These are phyloP conservation scores for Viola odorata DNA, from an alignment of 345 rosid genomes.

Conservation along the genomic window DNA sequence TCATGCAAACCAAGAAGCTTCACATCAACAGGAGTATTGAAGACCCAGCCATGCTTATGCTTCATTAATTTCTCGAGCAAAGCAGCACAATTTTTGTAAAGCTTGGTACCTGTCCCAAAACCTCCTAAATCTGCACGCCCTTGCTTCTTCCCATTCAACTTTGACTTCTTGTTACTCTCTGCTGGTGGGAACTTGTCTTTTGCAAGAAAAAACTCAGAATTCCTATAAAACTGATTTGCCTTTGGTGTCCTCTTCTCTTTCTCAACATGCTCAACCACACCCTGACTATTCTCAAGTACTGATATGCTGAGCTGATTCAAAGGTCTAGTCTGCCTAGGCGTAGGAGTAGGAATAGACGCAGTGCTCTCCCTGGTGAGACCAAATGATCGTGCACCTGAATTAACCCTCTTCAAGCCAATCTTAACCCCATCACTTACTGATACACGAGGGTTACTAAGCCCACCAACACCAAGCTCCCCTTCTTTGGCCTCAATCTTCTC, in stretches of 20 bases:
- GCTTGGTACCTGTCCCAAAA: slow-evolving; percentile 47
- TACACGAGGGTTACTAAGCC: slow-evolving; percentile 32
- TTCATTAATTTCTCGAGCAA: slow-evolving; percentile 89
- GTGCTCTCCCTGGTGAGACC: slow-evolving; percentile 25
- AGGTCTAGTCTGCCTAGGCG: slow-evolving; percentile 63
- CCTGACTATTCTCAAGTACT: slow-evolving; percentile 64
- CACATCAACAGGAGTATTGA: slow-evolving; percentile 87
- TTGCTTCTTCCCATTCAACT: slow-evolving; percentile 66
- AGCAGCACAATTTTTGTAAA: slow-evolving; percentile 64
- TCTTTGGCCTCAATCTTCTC: slow-evolving; percentile 79
- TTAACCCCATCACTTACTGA: slow-evolving; percentile 32
- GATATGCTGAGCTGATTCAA: slow-evolving; percentile 66
- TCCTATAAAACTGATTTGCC: slow-evolving; percentile 90
- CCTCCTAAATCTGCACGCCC: slow-evolving; percentile 57
- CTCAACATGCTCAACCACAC: slow-evolving; percentile 60
- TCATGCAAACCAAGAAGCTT: slow-evolving; percentile 74
- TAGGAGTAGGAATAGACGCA: slow-evolving; percentile 36
- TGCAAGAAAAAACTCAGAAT: slow-evolving; percentile 91
- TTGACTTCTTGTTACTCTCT: slow-evolving; percentile 91
- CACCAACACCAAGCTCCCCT: slow-evolving; percentile 35
- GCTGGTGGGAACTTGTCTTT: slow-evolving; percentile 97
- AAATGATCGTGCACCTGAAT: slow-evolving; percentile 55
- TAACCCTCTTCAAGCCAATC: slow-evolving; percentile 54
- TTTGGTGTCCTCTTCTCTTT: slow-evolving; percentile 97
- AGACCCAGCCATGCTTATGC: slow-evolving; percentile 97